Conservation (phyloP, 2,329 filamentous ascomycete genomes). For the Ambrosiella beaveri region DNA sequence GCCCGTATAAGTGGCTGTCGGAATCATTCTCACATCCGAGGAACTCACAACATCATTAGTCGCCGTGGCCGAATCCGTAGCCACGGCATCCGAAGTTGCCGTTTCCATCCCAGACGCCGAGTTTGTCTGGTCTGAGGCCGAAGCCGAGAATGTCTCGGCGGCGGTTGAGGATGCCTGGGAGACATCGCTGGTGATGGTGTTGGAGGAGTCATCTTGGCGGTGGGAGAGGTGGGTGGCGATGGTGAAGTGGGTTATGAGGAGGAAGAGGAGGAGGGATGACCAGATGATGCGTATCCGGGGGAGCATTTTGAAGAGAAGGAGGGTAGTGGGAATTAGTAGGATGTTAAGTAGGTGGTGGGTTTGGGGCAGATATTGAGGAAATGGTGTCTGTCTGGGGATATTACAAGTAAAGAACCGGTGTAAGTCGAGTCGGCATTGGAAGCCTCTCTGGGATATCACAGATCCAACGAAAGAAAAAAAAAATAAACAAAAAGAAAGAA, state of each 20-base stretch:
- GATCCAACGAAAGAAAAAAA: background rate
- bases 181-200: background rate
- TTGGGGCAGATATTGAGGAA: too few relatives aligned
- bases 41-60: background rate
- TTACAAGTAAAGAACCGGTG: too few relatives aligned
- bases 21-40: background rate
- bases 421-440: background rate
- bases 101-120: background rate
- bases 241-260: slow-evolving; percentile 23
- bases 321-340: background rate
- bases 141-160: background rate
- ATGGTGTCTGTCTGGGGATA: too few relatives aligned
- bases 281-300: slow-evolving; percentile 3
- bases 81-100: background rate
- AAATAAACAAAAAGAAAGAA: background rate
- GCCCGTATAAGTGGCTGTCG: slow-evolving; percentile 4
- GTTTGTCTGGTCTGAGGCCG: background rate
- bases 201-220: slow-evolving; percentile 19
- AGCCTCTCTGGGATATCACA: background rate
- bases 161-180: background rate
- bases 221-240: slow-evolving; percentile 18
- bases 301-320: slow-evolving; percentile 2
- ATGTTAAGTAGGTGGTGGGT: background rate
- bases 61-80: background rate
- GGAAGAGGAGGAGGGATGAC: slow-evolving; percentile 22